A percentile compares a stretch with the other conserved stretches of the same genome.
phyloP scores from a whole-genome alignment of 352 stramenopile species.

The Phytophthora melonis region DNA sequence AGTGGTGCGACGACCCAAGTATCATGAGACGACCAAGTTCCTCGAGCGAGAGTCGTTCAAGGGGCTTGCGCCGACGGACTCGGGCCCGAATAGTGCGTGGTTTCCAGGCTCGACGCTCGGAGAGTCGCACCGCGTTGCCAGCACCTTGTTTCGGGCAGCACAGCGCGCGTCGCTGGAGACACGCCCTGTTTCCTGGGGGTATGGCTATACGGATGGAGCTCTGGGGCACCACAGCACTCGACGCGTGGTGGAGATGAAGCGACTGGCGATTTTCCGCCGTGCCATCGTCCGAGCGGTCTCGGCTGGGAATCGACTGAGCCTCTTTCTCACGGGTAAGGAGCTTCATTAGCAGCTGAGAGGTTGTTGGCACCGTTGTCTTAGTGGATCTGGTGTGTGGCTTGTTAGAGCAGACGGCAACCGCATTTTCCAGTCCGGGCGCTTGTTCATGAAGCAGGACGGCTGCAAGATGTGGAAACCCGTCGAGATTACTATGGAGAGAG shows the following conservation, averaged over 20 bases:
- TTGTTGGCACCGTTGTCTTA: neutral
- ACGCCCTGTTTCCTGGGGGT: conserved; percentile 64
- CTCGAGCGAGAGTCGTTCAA: conserved; percentile 48
- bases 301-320: conserved; percentile 62
- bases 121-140: conserved; percentile 53
- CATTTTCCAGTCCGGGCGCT: conserved; percentile 61
- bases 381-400: neutral
- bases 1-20: conserved; percentile 47
- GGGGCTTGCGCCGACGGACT: conserved; percentile 22
- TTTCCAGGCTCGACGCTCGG: conserved; percentile 27
- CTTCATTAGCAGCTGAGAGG: neutral
- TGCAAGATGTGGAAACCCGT: conserved; percentile 60
- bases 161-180: conserved; percentile 37
- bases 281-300: conserved; percentile 51
- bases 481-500: conserved; percentile 33
- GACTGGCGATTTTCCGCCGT: conserved; percentile 47
- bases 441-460: conserved; percentile 67
- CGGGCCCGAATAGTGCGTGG: conserved; percentile 13
- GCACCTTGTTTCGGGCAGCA: conserved; percentile 48
- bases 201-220: conserved; percentile 56
- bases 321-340: conserved; percentile 62
- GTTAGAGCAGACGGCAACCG: conserved; percentile 35
- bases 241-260: conserved; percentile 36
- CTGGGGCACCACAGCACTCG: conserved; percentile 50
- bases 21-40: conserved; percentile 57